A percentile compares a stretch with the other conserved stretches of the same genome.
Conservation (phyloP, 108 stramenopile species). For the Conticribra guillardii region DNA sequence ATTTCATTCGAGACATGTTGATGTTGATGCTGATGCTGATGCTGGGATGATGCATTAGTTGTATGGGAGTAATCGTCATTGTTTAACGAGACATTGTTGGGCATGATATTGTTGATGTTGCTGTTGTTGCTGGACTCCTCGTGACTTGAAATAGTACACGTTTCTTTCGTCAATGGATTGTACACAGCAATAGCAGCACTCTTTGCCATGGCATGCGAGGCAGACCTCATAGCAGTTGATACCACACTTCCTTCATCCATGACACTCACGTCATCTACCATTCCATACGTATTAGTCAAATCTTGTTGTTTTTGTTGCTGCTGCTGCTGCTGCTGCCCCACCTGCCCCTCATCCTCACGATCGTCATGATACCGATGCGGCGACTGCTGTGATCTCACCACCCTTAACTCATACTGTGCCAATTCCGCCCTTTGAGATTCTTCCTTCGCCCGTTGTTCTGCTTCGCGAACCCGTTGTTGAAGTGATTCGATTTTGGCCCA, state of each 20-base stretch:
- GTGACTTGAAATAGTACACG: no score
- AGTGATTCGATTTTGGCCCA: constrained; percentile 37
- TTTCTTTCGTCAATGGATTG: no score
- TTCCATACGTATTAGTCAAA: no score
- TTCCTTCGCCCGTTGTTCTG: constrained; percentile 14
- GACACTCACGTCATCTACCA: neutral
- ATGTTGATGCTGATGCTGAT: neutral
- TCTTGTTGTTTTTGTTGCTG: no score
- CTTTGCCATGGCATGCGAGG: neutral
- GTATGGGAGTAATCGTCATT: no score
- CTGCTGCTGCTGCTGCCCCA: no score
- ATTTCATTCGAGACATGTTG: constrained; percentile 1
- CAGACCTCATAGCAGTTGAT: neutral
- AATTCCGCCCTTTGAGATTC: constrained; percentile 9
- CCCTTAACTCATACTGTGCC: constrained; percentile 1
- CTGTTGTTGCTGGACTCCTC: no score
- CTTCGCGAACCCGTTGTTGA: constrained; percentile 23
- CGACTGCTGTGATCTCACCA: constrained; percentile 1
- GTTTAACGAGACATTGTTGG: no score
- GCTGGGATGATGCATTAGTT: no score
- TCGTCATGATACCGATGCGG: neutral
- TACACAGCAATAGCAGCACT: neutral
- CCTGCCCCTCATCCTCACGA: constrained; percentile 1
- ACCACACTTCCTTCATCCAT: neutral
- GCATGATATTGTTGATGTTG: no score